Evolutionary conservation across 2,329 filamentous ascomycete genomes (phyloP).

Genomic region (Pseudogymnoascus sp.): DNA sequence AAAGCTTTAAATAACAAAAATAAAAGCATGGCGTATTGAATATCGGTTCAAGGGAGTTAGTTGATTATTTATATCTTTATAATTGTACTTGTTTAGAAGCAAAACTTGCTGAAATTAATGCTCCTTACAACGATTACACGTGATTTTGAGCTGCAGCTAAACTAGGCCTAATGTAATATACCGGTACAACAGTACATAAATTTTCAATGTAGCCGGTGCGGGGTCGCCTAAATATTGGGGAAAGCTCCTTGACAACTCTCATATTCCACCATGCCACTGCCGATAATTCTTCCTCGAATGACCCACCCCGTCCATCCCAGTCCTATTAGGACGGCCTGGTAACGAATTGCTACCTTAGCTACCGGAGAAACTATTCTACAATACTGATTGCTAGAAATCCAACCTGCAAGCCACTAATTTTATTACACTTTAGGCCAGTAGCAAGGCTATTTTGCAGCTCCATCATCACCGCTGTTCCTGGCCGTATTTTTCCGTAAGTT

Average conservation of each 20-base stretch:
- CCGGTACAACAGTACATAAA: neutral
- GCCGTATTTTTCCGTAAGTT: neutral
- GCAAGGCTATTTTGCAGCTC: neutral
- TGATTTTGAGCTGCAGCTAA: neutral
- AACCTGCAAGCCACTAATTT: neutral
- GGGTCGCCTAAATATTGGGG: constrained; percentile 2
- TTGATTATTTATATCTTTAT: neutral
- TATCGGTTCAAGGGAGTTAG: no score
- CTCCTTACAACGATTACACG: neutral
- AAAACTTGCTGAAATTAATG: neutral
- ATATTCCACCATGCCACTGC: neutral
- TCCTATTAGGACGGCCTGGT: neutral
- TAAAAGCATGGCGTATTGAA: neutral
- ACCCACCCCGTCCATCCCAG: neutral
- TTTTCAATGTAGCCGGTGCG: neutral
- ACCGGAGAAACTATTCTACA: neutral
- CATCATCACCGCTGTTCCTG: neutral
- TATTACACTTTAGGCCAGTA: neutral
- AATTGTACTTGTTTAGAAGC: neutral
- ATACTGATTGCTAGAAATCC: neutral
- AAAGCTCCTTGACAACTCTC: neutral
- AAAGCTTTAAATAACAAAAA: neutral
- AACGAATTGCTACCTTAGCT: neutral
- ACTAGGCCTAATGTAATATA: neutral
- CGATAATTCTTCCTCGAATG: constrained; percentile 5